Base-by-base conservation (phyloP, 208 protist genomes). In the Porcisia deanei region DNA sequence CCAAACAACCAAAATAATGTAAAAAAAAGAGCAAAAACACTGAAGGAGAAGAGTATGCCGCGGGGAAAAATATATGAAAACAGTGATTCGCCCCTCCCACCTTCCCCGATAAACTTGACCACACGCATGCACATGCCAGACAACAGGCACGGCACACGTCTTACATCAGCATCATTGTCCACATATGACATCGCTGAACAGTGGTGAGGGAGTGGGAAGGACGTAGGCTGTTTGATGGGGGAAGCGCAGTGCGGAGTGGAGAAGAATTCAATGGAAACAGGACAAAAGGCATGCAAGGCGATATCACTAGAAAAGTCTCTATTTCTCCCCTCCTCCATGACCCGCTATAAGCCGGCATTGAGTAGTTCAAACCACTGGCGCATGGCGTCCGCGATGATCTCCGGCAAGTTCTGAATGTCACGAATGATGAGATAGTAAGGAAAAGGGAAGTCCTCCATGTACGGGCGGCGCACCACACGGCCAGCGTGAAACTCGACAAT, bases 391-490 rank as follows among this genome's bases (percentile, higher is more conserved):
- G 97, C 93, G 18, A 99, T 92, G 52, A 99, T 92, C 55, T 98
- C 85, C 7, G 99, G 99, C 52, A 99, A 90, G 52, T 87, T 88
- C 43, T 97, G 83, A 47, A 99, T 89, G 57, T 99, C 97, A 71
- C 98, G 89, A 49, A 99, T 91, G 64, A 99, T 90, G 18, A 99
- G 86, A 83, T 99, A 99, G 87, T 99, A 99, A 22, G 98, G 98
- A 77, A 99, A 99, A 52, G 99, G 99, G 83, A 99, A 99, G 59
- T 96, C 92, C 71, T 99, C 98, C 89, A 99, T 98, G 90, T 99
- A 99, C 1, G 90, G 84, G 8, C 84, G 92, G 14, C 94, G 89
- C 65, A 96, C 85, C 12, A 99, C 88, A 60, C 95, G 93, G 16
- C 91, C 89, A 52, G 77, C 82, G 45, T 73, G 83, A 69, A 97